Evolutionary conservation across 2,329 filamentous ascomycete species (phyloP), one percentile per base, ranked within the genome.

Genomic region (Colletotrichum gigasporum): DNA sequence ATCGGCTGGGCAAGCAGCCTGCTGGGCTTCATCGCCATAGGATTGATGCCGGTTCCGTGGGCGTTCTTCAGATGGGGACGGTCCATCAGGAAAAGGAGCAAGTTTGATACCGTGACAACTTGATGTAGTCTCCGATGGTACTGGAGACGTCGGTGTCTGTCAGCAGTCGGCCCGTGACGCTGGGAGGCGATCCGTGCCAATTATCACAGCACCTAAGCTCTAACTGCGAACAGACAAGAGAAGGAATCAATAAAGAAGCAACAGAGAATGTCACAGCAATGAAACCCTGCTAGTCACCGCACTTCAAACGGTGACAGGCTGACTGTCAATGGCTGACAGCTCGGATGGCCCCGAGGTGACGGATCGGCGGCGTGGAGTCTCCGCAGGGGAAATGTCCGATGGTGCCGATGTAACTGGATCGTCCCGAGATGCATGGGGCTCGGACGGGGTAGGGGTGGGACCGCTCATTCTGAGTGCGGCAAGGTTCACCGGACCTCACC

Each of bases 1-100:
- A 79, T 82, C 4, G 69, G 71, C 14, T 85, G 83, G 82, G 82
- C 82, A 1, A 79, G 75, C 6, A 83, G 81, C 50, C 67, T 84
- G 10, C 68, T 84, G 11, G 82, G 74, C 0, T 84, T 85, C 53
- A 71, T 89, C 3, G 77, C 82, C 0, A 22, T 85, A 2, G 74
- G 73, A 0, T 69, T 87, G 58, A 69, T 86, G 58, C 84, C 84
- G 0, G 77, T 87, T 16, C 85, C 85, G 0, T 87, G 82, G 79
- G 74, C 84, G 0, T 71, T 87, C 12, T 86, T 83, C 72, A 81
- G 76, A 54, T 85, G 73, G 34, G 85, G 85, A 0, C 75, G 78
- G 39, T 58, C 41, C 1, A 75, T 85, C 20, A 74, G 80, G n/a
- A 71, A 68, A 0, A 74, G 69, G 64, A 82, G 79, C 61, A 74